Conservation (phyloP, 495 filamentous ascomycete species). For the Penicillium cinerascens region DNA sequence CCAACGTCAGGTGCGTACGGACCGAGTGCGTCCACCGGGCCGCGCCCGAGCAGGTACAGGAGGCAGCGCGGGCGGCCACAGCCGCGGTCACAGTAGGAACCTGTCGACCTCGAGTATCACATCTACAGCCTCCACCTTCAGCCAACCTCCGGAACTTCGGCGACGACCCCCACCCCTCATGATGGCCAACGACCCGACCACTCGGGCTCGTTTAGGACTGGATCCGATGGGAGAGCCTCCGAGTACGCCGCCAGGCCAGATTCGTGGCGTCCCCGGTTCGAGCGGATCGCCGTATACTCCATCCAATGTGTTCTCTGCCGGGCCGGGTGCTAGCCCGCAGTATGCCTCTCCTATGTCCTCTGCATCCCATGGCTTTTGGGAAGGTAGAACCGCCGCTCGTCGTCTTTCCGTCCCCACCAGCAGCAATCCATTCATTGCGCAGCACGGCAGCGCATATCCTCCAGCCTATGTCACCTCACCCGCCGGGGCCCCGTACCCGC, state of each 20-base stretch:
- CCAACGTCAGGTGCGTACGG: slow-evolving; percentile 88
- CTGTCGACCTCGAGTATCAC: slow-evolving; percentile 82
- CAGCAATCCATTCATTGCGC: slow-evolving; percentile 68
- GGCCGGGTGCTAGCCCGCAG: slow-evolving; percentile 63
- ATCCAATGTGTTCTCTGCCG: slow-evolving; percentile 65
- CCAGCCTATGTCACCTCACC: slow-evolving; percentile 53
- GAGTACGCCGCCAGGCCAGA: slow-evolving; percentile 46
- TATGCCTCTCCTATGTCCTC: slow-evolving; percentile 69
- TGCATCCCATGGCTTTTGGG: slow-evolving; percentile 66
- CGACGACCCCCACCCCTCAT: slow-evolving; percentile 78
- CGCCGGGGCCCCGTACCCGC: slow-evolving; percentile 46
- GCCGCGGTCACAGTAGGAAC: slow-evolving; percentile 76
- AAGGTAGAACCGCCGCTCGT: slow-evolving; percentile 65
- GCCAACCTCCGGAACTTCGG: slow-evolving; percentile 56
- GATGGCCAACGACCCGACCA: slow-evolving; percentile 67
- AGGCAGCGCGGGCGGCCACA: slow-evolving; percentile 61
- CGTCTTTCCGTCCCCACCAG: slow-evolving; percentile 78
- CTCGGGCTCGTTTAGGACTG: slow-evolving; percentile 56
- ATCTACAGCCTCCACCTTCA: slow-evolving; percentile 70
- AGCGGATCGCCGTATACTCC: slow-evolving; percentile 59
- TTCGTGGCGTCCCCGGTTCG: slow-evolving; percentile 43
- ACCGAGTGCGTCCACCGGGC: slow-evolving; percentile 68
- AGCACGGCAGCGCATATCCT: slow-evolving; percentile 53
- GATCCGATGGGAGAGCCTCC: slow-evolving; percentile 54
- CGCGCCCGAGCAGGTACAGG: slow-evolving; percentile 73